Conservation (phyloP, 495 filamentous ascomycete species). For the Podospora sp. region DNA sequence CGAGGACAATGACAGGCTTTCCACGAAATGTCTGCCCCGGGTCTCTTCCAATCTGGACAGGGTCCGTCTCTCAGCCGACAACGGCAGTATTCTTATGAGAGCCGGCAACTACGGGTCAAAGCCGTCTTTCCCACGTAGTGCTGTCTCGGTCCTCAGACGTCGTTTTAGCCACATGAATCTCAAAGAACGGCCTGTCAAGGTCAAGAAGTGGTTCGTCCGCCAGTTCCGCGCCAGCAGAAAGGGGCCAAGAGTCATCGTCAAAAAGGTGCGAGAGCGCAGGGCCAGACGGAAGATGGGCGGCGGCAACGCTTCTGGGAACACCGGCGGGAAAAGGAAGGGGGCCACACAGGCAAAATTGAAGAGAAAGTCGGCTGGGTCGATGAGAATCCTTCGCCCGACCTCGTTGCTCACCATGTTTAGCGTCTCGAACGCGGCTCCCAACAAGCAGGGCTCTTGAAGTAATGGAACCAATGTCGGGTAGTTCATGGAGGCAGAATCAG, state of each 20-base stretch:
- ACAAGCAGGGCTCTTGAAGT: neutral
- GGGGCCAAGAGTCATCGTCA: slow-evolving; percentile 25
- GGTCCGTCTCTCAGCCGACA: neutral
- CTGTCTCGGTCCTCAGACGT: neutral
- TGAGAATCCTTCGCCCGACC: neutral
- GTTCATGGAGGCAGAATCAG: neutral
- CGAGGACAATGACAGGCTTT: slow-evolving; percentile 17
- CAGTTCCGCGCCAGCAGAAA: slow-evolving; percentile 27
- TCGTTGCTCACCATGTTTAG: neutral
- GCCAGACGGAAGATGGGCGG: neutral
- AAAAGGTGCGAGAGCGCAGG: slow-evolving; percentile 15
- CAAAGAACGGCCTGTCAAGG: slow-evolving; percentile 16
- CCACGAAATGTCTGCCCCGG: slow-evolving; percentile 28
- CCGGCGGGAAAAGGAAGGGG: neutral
- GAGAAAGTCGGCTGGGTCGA: neutral
- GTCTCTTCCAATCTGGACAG: slow-evolving; percentile 18
- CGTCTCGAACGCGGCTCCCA: neutral
- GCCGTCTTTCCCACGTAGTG: neutral
- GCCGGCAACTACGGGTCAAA: slow-evolving; percentile 1
- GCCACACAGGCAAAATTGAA: neutral
- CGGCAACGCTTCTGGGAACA: neutral
- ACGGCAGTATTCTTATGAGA: neutral
- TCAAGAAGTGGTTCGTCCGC: slow-evolving; percentile 31
- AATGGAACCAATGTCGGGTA: neutral
- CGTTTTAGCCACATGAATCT: slow-evolving; percentile 9